These are phyloP conservation scores for Thalassiosira exigua DNA, from an alignment of 352 stramenopile genomes.

Conservation along the genomic window DNA sequence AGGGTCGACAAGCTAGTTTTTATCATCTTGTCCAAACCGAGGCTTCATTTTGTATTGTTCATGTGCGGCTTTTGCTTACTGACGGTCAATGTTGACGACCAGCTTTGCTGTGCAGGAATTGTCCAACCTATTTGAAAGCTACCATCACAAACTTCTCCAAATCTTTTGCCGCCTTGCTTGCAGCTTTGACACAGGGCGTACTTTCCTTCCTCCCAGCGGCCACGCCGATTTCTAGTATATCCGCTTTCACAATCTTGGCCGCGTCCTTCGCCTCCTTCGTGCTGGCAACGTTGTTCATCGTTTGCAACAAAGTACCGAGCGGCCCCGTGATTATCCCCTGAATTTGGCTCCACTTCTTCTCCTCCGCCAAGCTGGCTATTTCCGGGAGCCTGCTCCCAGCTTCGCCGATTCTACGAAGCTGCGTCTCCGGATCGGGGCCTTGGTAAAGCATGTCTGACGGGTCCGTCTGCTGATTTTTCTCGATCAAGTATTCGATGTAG, in stretches of 20 bases:
- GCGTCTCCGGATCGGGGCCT: slow-evolving; percentile 59
- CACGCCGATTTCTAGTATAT: slow-evolving; percentile 66
- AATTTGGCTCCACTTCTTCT: slow-evolving; percentile 77
- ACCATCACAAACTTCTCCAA: slow-evolving; percentile 71
- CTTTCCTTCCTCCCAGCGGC: slow-evolving; percentile 61
- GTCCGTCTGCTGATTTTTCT: slow-evolving; percentile 67
- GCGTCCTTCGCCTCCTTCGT: slow-evolving; percentile 48
- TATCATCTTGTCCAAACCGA: too few species aligned
- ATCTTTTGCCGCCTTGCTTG: slow-evolving; percentile 51
- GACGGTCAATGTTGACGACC: too few species aligned
- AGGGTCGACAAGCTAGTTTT: too few species aligned
- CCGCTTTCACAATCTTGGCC: slow-evolving; percentile 60
- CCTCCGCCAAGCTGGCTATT: slow-evolving; percentile 54
- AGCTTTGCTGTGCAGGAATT: too few species aligned
- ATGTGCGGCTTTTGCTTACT: too few species aligned
- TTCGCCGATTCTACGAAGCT: slow-evolving; percentile 59
- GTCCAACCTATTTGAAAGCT: slow-evolving; percentile 67
- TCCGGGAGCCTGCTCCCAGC: slow-evolving; percentile 54
- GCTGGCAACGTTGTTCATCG: slow-evolving; percentile 61
- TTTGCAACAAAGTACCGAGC: slow-evolving; percentile 69
- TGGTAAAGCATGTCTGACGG: slow-evolving; percentile 60
- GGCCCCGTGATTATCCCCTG: slow-evolving; percentile 72
- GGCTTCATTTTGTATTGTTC: too few species aligned
- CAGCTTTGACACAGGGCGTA: slow-evolving; percentile 38
- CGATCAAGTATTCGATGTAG: slow-evolving; percentile 80